Percentiles rank a stretch among this genome's conserved stretches.
Conservation (phyloP, 1,139 yeast genomes). For the Maudiozyma humilis region DNA sequence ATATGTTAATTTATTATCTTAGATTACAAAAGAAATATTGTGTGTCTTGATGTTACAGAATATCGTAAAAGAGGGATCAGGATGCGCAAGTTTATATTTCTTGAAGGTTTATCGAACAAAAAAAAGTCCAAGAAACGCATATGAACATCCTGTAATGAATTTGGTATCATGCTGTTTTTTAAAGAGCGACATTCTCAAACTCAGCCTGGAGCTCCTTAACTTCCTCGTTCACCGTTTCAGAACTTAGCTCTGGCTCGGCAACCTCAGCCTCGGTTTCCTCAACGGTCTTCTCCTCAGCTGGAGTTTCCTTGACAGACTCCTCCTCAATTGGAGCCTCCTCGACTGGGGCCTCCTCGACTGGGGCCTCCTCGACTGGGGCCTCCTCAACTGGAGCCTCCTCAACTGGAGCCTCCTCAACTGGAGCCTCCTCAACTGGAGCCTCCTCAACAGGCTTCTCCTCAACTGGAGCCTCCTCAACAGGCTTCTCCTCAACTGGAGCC, state of each 20-base stretch:
- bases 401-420: not conserved
- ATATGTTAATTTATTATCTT: not conserved
- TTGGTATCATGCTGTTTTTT: too few species aligned
- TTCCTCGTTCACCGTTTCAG: not conserved
- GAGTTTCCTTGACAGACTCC: not conserved
- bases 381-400: not conserved
- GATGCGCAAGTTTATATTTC: too few species aligned
- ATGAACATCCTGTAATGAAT: too few species aligned
- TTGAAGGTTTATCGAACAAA: too few species aligned
- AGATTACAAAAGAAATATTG: not conserved
- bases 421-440: not conserved
- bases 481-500: slow-evolving; percentile 5
- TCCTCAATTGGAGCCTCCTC: not conserved
- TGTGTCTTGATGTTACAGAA: not conserved
- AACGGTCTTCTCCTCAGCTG: not conserved
- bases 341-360: slow-evolving; percentile 7
- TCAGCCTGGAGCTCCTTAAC: slow-evolving; percentile 18
- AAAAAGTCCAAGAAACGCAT: too few species aligned
- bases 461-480: slow-evolving; percentile 1
- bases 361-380: slow-evolving; percentile 5
- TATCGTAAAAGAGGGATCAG: too few species aligned
- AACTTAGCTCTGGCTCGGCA: slow-evolving; percentile 4
- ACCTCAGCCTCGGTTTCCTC: slow-evolving; percentile 6
- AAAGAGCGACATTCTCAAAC: slow-evolving; percentile 27
- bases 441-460: slow-evolving; percentile 8